Evolutionary conservation across 2,329 filamentous ascomycete genomes (phyloP).

Genomic region (Talaromyces piceae): DNA sequence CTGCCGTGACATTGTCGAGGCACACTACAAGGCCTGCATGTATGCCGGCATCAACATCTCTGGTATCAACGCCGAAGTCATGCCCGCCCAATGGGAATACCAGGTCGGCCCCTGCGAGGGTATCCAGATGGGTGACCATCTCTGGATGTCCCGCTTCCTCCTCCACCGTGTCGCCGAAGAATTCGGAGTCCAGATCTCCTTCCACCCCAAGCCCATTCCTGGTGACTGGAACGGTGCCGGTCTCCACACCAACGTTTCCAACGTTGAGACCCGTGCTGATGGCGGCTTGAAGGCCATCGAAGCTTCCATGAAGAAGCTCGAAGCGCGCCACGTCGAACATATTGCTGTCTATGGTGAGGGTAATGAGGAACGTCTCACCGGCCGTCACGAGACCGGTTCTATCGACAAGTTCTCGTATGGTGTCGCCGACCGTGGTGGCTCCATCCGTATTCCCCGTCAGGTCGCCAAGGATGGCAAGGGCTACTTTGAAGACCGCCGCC

Average conservation of each 20-base stretch:
- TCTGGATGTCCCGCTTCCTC: slow-evolving; percentile 88
- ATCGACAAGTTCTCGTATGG: slow-evolving; percentile 93
- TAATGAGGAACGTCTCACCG: slow-evolving; percentile 90
- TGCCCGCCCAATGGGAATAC: slow-evolving; percentile 97
- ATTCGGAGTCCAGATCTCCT: slow-evolving; percentile 90
- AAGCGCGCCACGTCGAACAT: slow-evolving; percentile 70
- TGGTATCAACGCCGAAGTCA: slow-evolving; percentile 97
- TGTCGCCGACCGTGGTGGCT: slow-evolving; percentile 90
- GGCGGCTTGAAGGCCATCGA: slow-evolving; percentile 96
- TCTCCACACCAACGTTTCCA: slow-evolving; percentile 91
- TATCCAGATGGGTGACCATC: slow-evolving; percentile 89
- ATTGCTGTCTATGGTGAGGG: slow-evolving; percentile 93
- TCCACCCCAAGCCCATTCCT: slow-evolving; percentile 90
- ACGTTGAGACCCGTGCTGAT: slow-evolving; percentile 76
- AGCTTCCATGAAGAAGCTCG: slow-evolving; percentile 73
- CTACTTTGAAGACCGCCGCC: slow-evolving; percentile 83
- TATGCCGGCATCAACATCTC: slow-evolving; percentile 90
- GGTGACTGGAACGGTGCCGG: slow-evolving; percentile 97
- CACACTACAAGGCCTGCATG: slow-evolving; percentile 84
- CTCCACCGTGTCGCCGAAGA: slow-evolving; percentile 90
- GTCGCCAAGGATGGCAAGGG: slow-evolving; percentile 81
- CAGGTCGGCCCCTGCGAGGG: slow-evolving; percentile 86
- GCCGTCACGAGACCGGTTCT: slow-evolving; percentile 84
- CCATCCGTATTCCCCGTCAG: slow-evolving; percentile 84
- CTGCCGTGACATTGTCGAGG: slow-evolving; percentile 95